Evolutionary conservation across 2,329 filamentous ascomycete species (phyloP), one percentile per base, ranked within the genome.

Genomic region (Allantophomopsis cytisporea): DNA sequence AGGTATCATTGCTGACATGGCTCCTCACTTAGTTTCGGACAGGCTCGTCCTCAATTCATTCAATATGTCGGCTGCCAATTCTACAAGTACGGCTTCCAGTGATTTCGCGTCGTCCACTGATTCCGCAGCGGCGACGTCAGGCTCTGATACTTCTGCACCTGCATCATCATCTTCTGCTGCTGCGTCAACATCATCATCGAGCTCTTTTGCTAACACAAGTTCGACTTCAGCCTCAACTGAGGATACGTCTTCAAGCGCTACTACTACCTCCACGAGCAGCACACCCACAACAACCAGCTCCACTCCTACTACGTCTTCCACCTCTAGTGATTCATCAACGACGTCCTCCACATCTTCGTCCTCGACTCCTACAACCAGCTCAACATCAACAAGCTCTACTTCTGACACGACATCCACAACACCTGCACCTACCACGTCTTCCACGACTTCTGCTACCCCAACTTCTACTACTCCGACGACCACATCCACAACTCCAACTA

Each of bases 171-270:
- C 23, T 28, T 28, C 23, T 28, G 23, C 23, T 28, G 23, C 23
- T 12, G 23, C 23, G 11, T 28, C 40, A 37, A 34, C 42, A n/a
- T 43, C 42, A n/a, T 43, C 42, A 12, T 43, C 49, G 35, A 54
- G 47, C 47, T 45, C 51, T 40, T 47, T 43, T 45, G 50, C 50
- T 52, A 51, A 50, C 45, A 48, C 21, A 43, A 50, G 44, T 47
- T 41, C 49, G 31, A 28, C 38, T 32, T 15, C 35, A 41, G 36
- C 23, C 23, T 28, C 34, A 14, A 14, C 35, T 23, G 35, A 2
- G 35, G 35, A 7, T 6, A 17, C 36, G 36, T 38, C 18, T 30
- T 16, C 36, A 23, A 30, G 15, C 7, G 15, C 39, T 32, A 23
- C 39, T n/a, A 36, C 17, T 30, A 15, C 36, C 12, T 21, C 15